Evolutionary conservation across 345 rosid genomes (phyloP).

Genomic region (Noccaea caerulescens): DNA sequence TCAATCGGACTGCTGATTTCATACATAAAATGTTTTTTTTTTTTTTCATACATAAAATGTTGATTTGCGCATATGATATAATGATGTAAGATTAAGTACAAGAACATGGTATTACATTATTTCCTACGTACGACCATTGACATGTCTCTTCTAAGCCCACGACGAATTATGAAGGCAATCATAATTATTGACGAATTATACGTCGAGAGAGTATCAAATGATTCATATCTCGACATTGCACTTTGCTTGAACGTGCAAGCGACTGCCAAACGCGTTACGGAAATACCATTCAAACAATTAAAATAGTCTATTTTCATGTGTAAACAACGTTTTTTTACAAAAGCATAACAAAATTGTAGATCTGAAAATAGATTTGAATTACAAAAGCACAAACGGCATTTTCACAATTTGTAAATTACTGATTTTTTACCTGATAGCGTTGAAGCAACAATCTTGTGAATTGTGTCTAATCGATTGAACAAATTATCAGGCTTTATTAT

Average conservation of each 20-base stretch:
- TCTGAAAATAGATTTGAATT: no score
- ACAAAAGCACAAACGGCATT: no score
- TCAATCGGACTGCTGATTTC: background rate
- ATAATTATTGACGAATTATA: slow-evolving; percentile 31
- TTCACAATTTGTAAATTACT: background rate
- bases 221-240: background rate
- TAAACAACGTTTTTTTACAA: background rate
- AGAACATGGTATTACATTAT: background rate
- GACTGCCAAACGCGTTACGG: slow-evolving; percentile 22
- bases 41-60: background rate
- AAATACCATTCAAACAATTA: background rate
- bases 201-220: slow-evolving; percentile 3
- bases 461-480: background rate
- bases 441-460: slow-evolving; percentile 2
- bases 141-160: slow-evolving; percentile 1
- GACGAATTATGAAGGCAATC: background rate
- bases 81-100: background rate
- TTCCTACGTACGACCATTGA: background rate
- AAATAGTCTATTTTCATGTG: background rate
- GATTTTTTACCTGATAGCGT: background rate
- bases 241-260: slow-evolving; percentile 36
- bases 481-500: background rate
- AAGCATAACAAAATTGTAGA: background rate
- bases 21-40: background rate
- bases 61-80: background rate